Conservation (phyloP, 106 monocot genomes). For the Platanthera guangdongensis region DNA sequence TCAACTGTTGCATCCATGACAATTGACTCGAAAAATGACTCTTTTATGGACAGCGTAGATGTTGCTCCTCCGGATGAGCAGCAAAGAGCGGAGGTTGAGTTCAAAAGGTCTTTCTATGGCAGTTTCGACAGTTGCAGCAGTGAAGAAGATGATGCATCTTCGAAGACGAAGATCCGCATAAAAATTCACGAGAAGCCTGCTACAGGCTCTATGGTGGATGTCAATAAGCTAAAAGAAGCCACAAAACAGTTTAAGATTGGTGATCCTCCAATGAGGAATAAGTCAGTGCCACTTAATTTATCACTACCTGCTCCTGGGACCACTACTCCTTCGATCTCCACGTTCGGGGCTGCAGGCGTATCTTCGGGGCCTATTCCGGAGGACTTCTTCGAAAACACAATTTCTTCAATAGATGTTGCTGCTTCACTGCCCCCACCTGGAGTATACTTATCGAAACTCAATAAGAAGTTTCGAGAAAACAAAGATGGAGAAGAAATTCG, state of each 20-base stretch:
- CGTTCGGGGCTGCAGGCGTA: slow-evolving; percentile 50
- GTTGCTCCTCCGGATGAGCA: slow-evolving; percentile 58
- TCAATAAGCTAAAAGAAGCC: slow-evolving; percentile 92
- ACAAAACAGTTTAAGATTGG: slow-evolving; percentile 63
- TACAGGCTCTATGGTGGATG: slow-evolving; percentile 52
- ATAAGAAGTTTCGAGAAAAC: slow-evolving; percentile 21
- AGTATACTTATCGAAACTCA: slow-evolving; percentile 27
- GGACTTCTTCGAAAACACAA: slow-evolving; percentile 92
- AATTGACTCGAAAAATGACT: slow-evolving; percentile 16
- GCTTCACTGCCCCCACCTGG: slow-evolving; percentile 55
- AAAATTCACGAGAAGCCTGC: slow-evolving; percentile 73
- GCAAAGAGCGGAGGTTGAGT: slow-evolving; percentile 86
- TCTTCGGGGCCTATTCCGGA: slow-evolving; percentile 84
- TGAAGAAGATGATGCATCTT: slow-evolving; percentile 73
- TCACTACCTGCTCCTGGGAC: slow-evolving; percentile 23
- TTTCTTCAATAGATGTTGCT: slow-evolving; percentile 70
- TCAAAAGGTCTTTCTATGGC: slow-evolving; percentile 77
- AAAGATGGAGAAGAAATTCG: slow-evolving; percentile 8
- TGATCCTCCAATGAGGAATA: slow-evolving; percentile 63
- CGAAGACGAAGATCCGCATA: slow-evolving; percentile 62
- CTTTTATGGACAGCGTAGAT: slow-evolving; percentile 19
- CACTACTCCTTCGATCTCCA: slow-evolving; percentile 13
- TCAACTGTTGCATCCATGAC: slow-evolving; percentile 8
- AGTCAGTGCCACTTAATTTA: slow-evolving; percentile 28
- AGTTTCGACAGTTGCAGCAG: slow-evolving; percentile 73